Evolutionary conservation across 305 asterid genomes (phyloP).

Genomic region (Lippia alba): DNA sequence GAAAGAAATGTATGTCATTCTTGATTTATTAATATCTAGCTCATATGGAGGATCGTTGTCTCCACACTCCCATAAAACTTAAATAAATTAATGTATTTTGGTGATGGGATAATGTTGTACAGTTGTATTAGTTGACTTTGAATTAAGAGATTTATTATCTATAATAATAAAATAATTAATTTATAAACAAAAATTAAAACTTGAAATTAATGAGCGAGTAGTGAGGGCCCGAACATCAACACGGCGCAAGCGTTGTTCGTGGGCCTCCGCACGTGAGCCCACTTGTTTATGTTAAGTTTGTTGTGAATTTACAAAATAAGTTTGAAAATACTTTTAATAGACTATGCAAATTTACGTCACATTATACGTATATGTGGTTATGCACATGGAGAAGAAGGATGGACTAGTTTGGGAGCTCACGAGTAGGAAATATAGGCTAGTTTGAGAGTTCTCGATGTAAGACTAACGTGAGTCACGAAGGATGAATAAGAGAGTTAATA

Average conservation of each 20-base stretch:
- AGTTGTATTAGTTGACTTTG: constrained; percentile 20
- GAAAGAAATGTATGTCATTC: too few species aligned
- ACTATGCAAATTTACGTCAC: too few species aligned
- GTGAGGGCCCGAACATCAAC: constrained; percentile 26
- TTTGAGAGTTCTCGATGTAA: too few species aligned
- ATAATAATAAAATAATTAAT: neutral
- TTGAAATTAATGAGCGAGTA: neutral
- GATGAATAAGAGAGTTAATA: too few species aligned
- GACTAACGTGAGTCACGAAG: too few species aligned
- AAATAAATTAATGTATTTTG: neutral
- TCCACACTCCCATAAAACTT: neutral
- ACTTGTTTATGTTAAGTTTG: constrained; percentile 27
- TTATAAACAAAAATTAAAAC: neutral
- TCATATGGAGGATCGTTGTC: neutral
- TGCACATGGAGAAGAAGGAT: too few species aligned
- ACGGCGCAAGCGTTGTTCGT: constrained; percentile 32
- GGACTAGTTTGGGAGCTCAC: too few species aligned
- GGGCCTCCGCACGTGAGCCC: constrained; percentile 53
- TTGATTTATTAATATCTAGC: neutral
- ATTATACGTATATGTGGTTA: too few species aligned
- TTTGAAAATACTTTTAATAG: too few species aligned
- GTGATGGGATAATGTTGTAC: neutral
- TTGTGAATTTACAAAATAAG: too few species aligned
- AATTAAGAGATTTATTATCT: neutral
- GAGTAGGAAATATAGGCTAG: too few species aligned